A percentile compares a stretch with the other conserved stretches of the same genome.
Conservation (phyloP, 2,329 filamentous ascomycete genomes). For the Fusarium udum region DNA sequence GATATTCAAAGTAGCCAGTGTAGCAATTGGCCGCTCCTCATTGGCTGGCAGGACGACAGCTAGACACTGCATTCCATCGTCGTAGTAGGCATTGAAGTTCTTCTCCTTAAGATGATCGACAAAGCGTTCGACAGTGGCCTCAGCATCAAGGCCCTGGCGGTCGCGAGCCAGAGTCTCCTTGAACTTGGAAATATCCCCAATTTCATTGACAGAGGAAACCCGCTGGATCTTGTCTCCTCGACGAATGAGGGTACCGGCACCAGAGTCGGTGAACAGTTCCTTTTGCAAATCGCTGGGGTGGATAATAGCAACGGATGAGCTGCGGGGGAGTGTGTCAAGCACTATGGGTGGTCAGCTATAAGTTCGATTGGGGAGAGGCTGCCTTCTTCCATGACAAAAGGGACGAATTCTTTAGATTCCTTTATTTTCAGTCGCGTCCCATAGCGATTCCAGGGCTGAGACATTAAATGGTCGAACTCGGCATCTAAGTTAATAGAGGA, state of each 20-base stretch:
- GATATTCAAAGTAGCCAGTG: slow-evolving; percentile 89
- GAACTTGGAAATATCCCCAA: slow-evolving; percentile 78
- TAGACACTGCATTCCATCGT: slow-evolving; percentile 92
- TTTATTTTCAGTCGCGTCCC: slow-evolving; percentile 96
- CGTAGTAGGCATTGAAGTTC: slow-evolving; percentile 92
- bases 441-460: slow-evolving; percentile 92
- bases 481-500: slow-evolving; percentile 97
- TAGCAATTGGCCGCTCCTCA: slow-evolving; percentile 74
- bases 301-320: slow-evolving; percentile 96
- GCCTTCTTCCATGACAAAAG: too few relatives aligned
- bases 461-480: slow-evolving; percentile 93
- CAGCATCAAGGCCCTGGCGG: slow-evolving; percentile 81
- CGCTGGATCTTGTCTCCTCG: slow-evolving; percentile 89
- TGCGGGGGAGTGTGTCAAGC: slow-evolving; percentile 85
- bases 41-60: slow-evolving; percentile 84
- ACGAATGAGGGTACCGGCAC: slow-evolving; percentile 91
- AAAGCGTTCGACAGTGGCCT: slow-evolving; percentile 86
- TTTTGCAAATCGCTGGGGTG: slow-evolving; percentile 96
- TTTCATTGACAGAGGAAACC: slow-evolving; percentile 75
- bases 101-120: slow-evolving; percentile 79
- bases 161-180: slow-evolving; percentile 86
- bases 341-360: slow-evolving; percentile 53
- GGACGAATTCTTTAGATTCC: slow-evolving; percentile 77
- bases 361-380: background rate
- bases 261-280: slow-evolving; percentile 95